Evolutionary conservation across 192 early-diverging fungal species (phyloP).

Genomic region (Umbelopsis sp.): DNA sequence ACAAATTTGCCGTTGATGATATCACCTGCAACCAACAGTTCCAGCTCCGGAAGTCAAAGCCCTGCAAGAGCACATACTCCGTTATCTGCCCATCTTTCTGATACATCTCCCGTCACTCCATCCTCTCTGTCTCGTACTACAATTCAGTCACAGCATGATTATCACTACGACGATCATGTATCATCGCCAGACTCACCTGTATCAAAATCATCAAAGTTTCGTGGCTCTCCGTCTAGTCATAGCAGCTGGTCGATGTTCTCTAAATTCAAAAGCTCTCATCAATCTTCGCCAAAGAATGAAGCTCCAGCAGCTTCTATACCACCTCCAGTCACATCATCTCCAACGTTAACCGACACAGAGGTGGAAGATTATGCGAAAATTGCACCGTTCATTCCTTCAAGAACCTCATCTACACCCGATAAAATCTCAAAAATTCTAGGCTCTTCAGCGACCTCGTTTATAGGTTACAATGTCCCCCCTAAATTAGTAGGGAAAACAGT

Average conservation of each 20-base stretch:
- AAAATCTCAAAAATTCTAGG: conserved; percentile 36
- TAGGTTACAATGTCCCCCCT: conserved; percentile 11
- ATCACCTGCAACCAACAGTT: conserved; percentile 11
- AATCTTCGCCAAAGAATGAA: background rate
- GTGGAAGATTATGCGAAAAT: conserved; percentile 13
- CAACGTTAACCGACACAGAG: background rate
- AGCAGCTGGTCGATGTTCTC: conserved; percentile 12
- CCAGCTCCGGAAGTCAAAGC: conserved; percentile 5
- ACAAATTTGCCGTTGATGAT: conserved; percentile 13
- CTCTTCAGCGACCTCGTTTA: conserved; percentile 9
- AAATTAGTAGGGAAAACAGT: conserved; percentile 5
- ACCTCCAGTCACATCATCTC: background rate
- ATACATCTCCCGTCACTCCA: conserved; percentile 1
- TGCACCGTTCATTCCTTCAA: conserved; percentile 27
- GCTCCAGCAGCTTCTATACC: background rate
- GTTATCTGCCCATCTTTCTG: conserved; percentile 5
- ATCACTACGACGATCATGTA: conserved; percentile 2
- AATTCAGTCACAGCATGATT: background rate
- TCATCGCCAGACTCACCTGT: conserved; percentile 11
- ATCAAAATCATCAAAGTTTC: conserved; percentile 8
- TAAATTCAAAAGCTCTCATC: conserved; percentile 8
- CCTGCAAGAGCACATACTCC: conserved; percentile 8
- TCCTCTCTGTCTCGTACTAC: background rate
- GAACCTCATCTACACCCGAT: conserved; percentile 36
- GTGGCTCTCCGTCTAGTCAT: conserved; percentile 2